Conservation (phyloP, 495 filamentous ascomycete genomes). For the Sordaria brevicollis region DNA sequence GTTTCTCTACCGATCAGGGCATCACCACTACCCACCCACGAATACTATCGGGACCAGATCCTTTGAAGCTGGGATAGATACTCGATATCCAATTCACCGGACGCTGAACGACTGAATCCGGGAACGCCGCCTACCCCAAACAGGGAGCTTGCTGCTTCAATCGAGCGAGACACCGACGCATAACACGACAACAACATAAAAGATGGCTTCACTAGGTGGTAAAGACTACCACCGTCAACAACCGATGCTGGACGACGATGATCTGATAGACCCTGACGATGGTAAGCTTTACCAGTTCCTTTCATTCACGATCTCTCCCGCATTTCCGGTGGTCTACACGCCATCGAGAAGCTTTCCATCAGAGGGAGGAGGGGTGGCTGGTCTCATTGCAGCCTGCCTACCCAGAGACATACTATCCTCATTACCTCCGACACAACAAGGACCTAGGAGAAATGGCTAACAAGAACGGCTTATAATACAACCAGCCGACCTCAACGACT, state of each 20-base stretch:
- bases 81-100: not conserved
- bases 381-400: not conserved
- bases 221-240: not conserved
- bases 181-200: not conserved
- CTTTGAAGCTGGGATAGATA: not conserved
- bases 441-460: not conserved
- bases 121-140: not conserved
- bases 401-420: not conserved
- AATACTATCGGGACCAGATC: not conserved
- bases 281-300: conserved; percentile 38
- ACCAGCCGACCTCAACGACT: conserved; percentile 70
- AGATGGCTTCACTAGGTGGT: not conserved
- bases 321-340: not conserved
- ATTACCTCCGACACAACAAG: not conserved
- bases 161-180: not conserved
- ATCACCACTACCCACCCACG: not conserved
- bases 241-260: conserved; percentile 52
- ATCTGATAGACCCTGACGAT: conserved; percentile 91
- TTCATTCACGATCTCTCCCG: not conserved
- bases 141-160: not conserved
- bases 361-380: not conserved
- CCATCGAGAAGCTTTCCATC: not conserved
- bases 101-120: not conserved
- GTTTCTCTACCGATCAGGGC: not conserved
- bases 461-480: not conserved